A percentile compares a stretch with the other conserved stretches of the same genome.
These are phyloP conservation scores for Immersiporthe knoxdaviesiana DNA, from an alignment of 2,329 filamentous ascomycete species.

Conservation along the genomic window DNA sequence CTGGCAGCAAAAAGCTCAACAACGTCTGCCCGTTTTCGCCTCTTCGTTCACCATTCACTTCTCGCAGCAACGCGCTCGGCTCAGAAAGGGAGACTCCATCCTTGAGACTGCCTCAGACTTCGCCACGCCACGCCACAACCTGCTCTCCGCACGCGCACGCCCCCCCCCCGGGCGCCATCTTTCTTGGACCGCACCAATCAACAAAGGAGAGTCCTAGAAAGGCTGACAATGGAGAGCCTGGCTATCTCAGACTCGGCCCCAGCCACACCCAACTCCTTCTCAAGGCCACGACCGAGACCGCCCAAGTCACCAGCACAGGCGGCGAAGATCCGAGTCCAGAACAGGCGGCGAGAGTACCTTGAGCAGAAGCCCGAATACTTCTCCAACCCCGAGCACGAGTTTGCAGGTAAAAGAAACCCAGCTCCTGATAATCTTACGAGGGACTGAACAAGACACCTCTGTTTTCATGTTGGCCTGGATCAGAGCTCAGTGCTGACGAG, in stretches of 20 bases:
- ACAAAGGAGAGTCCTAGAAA: not conserved
- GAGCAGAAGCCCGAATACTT: conserved; percentile 76
- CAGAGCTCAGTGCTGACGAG: not conserved
- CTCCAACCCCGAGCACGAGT: conserved; percentile 55
- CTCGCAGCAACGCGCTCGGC: no score
- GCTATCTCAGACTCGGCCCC: not conserved
- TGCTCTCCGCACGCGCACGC: no score
- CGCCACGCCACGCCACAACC: no score
- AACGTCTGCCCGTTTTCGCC: no score
- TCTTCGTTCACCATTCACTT: no score
- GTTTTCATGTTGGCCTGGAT: not conserved
- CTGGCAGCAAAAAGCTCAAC: no score
- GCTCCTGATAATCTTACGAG: no score
- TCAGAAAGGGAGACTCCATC: no score
- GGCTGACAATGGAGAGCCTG: not conserved
- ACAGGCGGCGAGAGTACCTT: conserved; percentile 78
- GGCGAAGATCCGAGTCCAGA: conserved; percentile 64
- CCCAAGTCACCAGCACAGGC: conserved; percentile 46
- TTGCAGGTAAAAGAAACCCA: conserved; percentile 51
- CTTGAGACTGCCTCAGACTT: no score
- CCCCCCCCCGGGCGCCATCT: not conserved
- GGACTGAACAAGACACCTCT: not conserved
- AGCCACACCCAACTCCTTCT: conserved; percentile 32
- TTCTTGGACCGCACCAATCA: not conserved
- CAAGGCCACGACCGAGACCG: conserved; percentile 49